Conservation (phyloP, 2,329 filamentous ascomycete species). For the Myotisia sp. region DNA sequence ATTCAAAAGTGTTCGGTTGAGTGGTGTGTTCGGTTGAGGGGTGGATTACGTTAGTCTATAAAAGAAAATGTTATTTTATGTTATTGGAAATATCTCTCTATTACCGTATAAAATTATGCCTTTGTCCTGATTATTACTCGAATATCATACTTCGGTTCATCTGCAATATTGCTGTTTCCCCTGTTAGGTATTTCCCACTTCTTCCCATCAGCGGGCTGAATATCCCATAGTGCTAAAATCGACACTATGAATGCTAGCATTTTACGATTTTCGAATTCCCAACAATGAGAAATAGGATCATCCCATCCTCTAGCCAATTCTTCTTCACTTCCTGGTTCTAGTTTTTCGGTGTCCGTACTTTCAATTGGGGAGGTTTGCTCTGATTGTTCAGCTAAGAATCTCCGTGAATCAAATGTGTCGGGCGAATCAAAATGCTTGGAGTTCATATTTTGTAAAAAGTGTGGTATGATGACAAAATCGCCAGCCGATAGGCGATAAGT, state of each 20-base stretch:
- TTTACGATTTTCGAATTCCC: slow-evolving; percentile 37
- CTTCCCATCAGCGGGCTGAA: slow-evolving; percentile 32
- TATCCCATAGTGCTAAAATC: slow-evolving; percentile 43
- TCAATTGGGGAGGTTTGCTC: background rate
- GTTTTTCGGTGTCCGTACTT: background rate
- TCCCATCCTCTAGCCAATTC: background rate
- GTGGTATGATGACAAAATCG: slow-evolving; percentile 31
- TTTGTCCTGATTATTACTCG: slow-evolving; percentile 40
- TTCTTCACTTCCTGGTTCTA: background rate
- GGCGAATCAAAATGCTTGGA: slow-evolving; percentile 28
- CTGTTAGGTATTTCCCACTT: slow-evolving; percentile 39
- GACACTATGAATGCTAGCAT: slow-evolving; percentile 38
- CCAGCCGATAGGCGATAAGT: slow-evolving; percentile 30
- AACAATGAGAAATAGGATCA: slow-evolving; percentile 32
- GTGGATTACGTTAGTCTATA: too few relatives aligned
- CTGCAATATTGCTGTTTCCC: slow-evolving; percentile 36
- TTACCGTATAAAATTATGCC: slow-evolving; percentile 15
- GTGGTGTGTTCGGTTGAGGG: too few relatives aligned
- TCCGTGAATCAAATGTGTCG: slow-evolving; percentile 29
- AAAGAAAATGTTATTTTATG: too few relatives aligned
- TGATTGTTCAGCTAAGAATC: slow-evolving; percentile 30
- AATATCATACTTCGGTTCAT: slow-evolving; percentile 38
- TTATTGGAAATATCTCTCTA: background rate
- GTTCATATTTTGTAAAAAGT: slow-evolving; percentile 33
- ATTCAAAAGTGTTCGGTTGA: too few relatives aligned